Evolutionary conservation across 2,329 filamentous ascomycete species (phyloP), one percentile per base, ranked within the genome.

Genomic region (Neonectria hederae): DNA sequence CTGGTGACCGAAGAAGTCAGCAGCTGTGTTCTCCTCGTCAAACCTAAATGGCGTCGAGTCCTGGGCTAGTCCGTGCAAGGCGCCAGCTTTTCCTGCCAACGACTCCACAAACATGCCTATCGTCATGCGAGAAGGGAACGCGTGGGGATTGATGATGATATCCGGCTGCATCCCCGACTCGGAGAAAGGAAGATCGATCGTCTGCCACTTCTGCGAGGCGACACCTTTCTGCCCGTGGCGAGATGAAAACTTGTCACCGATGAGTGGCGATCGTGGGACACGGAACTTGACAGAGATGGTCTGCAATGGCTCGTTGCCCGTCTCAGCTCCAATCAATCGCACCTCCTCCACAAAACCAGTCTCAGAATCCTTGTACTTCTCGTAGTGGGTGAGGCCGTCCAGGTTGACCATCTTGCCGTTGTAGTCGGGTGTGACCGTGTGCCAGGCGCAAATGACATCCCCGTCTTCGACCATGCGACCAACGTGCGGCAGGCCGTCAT

Each of bases 41-140:
- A 98, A 99, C 70, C 91, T 90, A 86, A 97, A 99, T 0, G 96
- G 96, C 0, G 96, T 98, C 48, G 89, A 94, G 78, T 99, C 96
- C 79, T 98, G 96, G 0, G 96, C 92, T n/a, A 97, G 86, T 51
- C 96, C 96, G 78, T 99, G 96, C 38, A 99, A 87, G 14, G 95
- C 92, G 51, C 96, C 96, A 10, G 95, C 89, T 83, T 99, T 99
- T 65, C 96, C 96, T 10, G 96, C 96, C 56, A 99, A 86, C 5
- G 94, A 97, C 83, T 99, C 96, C 76, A 99, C 89, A 80, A 99
- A 98, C 93, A 98, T 98, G 76, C 96, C 96, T 76, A 99, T 99
- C 21, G 96, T 99, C 96, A 99, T 99, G 81, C 96, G 94, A 49
- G 95, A 98, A 8, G 96, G 96, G 86, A 99, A 99, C 76, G 96